Evolutionary conservation across 1,284 basidiomycete genomes (phyloP), one percentile per base, ranked within the genome.

Genomic region (Malassezia slooffiae): DNA sequence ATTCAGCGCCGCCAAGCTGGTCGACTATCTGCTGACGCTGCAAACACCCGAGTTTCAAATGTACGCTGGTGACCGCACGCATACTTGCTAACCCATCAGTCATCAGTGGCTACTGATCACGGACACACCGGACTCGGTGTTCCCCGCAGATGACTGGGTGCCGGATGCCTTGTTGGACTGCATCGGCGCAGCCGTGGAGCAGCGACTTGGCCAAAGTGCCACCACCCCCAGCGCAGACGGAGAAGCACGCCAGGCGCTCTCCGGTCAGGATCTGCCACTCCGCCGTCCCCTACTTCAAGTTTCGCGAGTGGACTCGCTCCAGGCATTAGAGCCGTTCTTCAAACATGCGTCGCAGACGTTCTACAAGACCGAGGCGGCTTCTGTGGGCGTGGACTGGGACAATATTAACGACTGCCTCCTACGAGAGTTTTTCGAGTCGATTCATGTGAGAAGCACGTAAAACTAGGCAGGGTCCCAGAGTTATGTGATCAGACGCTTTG

Each of bases 91-190:
- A 26, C 5, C 20, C 33, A 22, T 6, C 55, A 93, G 89, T 55
- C 85, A 97, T 70, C 89, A 99, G 75, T 99, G 93, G 91, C 84
- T 95, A 59, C 97, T 97, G 65, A 80, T 96, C 42, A 93, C 89
- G 0, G 93, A 99, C 70, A 96, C 91, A 0, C 85, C 90, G 5
- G 93, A 97, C 62, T 89, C 90, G 0, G 79, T 89, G 10, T 89
- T 89, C 69, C 82, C 81, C 7, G 82, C 85, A 0, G 82, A 89
- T 53, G 76, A 80, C 33, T 89, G 83, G 78, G 73, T 74, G 34
- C 82, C 90, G 1, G 82, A 85, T 52, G 83, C 87, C 1, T 80
- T 96, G 72, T 78, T 96, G 68, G 91, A 97, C 67, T 27, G 35
- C 13, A 36, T 48, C 15, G 43, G 32, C n/a, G 17, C 22, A 12